Evolutionary conservation across 805 yeast genomes (phyloP).

Genomic region (Candida andamanensis): DNA sequence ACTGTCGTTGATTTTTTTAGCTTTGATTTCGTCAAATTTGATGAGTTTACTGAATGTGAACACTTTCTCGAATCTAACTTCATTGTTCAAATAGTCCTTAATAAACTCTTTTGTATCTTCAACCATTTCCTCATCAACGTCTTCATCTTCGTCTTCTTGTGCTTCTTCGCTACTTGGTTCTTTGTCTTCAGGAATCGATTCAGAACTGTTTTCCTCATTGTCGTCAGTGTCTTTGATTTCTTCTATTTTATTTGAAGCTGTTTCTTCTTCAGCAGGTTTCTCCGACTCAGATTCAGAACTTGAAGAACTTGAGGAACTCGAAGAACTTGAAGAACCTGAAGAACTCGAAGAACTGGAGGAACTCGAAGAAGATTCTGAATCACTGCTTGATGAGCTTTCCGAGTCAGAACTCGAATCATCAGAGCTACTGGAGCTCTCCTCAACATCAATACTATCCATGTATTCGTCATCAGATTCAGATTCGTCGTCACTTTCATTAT

Average conservation of each 20-base stretch:
- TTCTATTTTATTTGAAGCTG: constrained; percentile 6
- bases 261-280: constrained; percentile 5
- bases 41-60: constrained; percentile 37
- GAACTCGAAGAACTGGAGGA: constrained; percentile 11
- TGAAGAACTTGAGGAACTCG: constrained; percentile 12
- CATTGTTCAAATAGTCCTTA: constrained; percentile 30
- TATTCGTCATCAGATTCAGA: constrained; percentile 14
- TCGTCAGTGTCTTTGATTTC: constrained; percentile 2
- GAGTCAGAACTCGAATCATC: constrained; percentile 8
- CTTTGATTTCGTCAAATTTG: constrained; percentile 33
- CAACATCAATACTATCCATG: constrained; percentile 12
- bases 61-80: constrained; percentile 38
- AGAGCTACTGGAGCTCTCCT: constrained; percentile 4
- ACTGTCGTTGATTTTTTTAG: constrained; percentile 31
- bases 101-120: constrained; percentile 37
- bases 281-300: constrained; percentile 2
- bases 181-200: constrained; percentile 5
- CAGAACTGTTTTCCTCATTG: constrained; percentile 3
- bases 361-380: not conserved
- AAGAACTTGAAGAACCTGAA: too few species aligned
- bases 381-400: constrained; percentile 14
- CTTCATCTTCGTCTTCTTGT: constrained; percentile 9
- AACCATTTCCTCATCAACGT: constrained; percentile 33
- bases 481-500: constrained; percentile 14
- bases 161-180: constrained; percentile 7